Percentiles rank a stretch among this genome's conserved stretches.
Evolutionary conservation across 805 yeast species (phyloP).

Genomic region (Helenozyma rhizophorensis): DNA sequence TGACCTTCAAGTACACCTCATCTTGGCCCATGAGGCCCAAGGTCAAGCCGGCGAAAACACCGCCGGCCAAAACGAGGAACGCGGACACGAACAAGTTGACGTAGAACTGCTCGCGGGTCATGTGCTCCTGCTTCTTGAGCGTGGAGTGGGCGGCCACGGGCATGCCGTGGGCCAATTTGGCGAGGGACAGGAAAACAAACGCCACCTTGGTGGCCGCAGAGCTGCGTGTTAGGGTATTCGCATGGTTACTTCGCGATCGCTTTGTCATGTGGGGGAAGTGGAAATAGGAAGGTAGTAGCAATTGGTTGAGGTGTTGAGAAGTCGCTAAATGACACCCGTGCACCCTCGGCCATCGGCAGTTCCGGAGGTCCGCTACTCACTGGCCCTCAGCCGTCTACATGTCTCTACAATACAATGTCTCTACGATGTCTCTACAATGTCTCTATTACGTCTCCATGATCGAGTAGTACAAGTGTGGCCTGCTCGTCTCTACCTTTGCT

Average conservation of each 20-base stretch:
- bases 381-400: no score
- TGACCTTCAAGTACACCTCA: slow-evolving; percentile 88
- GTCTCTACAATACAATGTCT: no score
- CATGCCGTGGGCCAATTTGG: slow-evolving; percentile 31
- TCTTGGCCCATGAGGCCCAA: slow-evolving; percentile 97
- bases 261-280: slow-evolving; percentile 11
- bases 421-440: no score
- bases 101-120: slow-evolving; percentile 41
- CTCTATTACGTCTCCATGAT: no score
- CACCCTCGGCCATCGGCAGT: no score
- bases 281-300: no score
- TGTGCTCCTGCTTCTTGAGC: slow-evolving; percentile 12
- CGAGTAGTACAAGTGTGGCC: no score
- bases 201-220: slow-evolving; percentile 25
- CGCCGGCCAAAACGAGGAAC: slow-evolving; percentile 68
- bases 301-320: no score
- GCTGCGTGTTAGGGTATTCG: slow-evolving; percentile 19
- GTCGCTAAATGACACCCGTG: no score
- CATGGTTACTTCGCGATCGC: slow-evolving; percentile 29
- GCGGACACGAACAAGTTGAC: slow-evolving; percentile 51
- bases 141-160: slow-evolving; percentile 21
- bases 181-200: slow-evolving; percentile 28
- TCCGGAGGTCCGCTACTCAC: no score
- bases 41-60: slow-evolving; percentile 93
- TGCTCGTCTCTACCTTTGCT: no score